Evolutionary conservation across 345 rosid genomes (phyloP).

Genomic region (Ceriops decandra): DNA sequence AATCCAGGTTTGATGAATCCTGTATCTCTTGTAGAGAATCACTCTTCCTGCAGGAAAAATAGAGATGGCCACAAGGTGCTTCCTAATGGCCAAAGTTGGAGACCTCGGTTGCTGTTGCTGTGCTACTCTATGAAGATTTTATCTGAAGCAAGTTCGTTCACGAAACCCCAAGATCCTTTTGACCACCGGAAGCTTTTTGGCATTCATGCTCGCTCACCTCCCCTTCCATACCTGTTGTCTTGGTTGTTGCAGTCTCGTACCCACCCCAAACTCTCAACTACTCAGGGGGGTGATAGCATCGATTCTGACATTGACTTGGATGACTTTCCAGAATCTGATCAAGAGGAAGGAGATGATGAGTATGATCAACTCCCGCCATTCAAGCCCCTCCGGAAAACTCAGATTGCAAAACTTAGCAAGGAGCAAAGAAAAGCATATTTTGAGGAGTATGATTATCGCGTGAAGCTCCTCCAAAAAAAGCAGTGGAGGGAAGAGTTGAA

Average conservation of each 20-base stretch:
- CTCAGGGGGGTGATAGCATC: slow-evolving; percentile 74
- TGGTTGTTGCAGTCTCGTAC: slow-evolving; percentile 92
- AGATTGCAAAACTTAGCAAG: slow-evolving; percentile 73
- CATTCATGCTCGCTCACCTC: slow-evolving; percentile 74
- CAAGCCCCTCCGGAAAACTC: slow-evolving; percentile 74
- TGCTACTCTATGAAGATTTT: slow-evolving; percentile 81
- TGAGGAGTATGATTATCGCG: slow-evolving; percentile 93
- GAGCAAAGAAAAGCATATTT: slow-evolving; percentile 78
- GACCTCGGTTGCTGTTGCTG: slow-evolving; percentile 69
- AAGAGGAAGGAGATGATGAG: slow-evolving; percentile 81
- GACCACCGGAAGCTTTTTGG: slow-evolving; percentile 86
- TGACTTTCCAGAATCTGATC: slow-evolving; percentile 73
- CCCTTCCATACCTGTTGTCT: slow-evolving; percentile 84
- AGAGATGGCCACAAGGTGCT: slow-evolving; percentile 87
- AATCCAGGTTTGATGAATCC: slow-evolving; percentile 90
- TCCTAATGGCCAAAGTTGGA: slow-evolving; percentile 90
- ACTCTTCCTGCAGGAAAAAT: slow-evolving; percentile 77
- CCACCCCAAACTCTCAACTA: slow-evolving; percentile 71
- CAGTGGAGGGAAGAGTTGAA: slow-evolving; percentile 85
- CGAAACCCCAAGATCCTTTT: slow-evolving; percentile 75
- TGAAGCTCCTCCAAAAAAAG: slow-evolving; percentile 88
- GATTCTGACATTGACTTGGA: slow-evolving; percentile 79
- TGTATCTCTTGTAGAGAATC: slow-evolving; percentile 87
- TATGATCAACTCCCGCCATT: slow-evolving; percentile 94
- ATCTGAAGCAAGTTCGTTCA: slow-evolving; percentile 69